Percentiles rank a stretch among this genome's conserved stretches.
phyloP scores from a whole-genome alignment of 2,329 filamentous ascomycete genomes.

The Orbilia quercus region DNA sequence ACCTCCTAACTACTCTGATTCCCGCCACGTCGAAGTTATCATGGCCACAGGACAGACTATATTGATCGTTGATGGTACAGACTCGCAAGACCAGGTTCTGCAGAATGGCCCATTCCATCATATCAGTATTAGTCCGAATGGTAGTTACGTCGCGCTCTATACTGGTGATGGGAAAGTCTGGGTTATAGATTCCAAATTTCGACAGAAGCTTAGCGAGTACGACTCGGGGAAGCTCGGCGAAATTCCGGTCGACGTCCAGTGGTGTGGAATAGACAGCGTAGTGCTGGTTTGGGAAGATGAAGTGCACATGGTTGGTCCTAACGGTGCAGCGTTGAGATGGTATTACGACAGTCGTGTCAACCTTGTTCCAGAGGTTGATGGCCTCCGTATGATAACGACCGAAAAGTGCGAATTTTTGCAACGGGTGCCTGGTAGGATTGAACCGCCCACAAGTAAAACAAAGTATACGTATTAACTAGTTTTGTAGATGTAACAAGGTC shows the following conservation, averaged over 20 bases:
- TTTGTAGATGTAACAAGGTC: slow-evolving; percentile 78
- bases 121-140: slow-evolving; percentile 89
- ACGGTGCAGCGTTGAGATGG: slow-evolving; percentile 78
- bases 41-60: slow-evolving; percentile 86
- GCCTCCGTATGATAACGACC: slow-evolving; percentile 88
- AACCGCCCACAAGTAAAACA: slow-evolving; percentile 18
- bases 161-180: slow-evolving; percentile 85
- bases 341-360: slow-evolving; percentile 94
- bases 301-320: slow-evolving; percentile 89
- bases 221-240: slow-evolving; percentile 78
- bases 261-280: slow-evolving; percentile 95
- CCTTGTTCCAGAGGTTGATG: slow-evolving; percentile 85
- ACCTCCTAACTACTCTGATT: slow-evolving; percentile 86
- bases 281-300: slow-evolving; percentile 98
- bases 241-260: slow-evolving; percentile 89
- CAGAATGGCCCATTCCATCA: slow-evolving; percentile 93
- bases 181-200: slow-evolving; percentile 95
- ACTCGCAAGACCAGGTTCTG: slow-evolving; percentile 89
- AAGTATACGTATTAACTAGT: slow-evolving; percentile 20
- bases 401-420: slow-evolving; percentile 98
- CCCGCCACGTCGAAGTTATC: slow-evolving; percentile 90
- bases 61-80: slow-evolving; percentile 85
- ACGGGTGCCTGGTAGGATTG: slow-evolving; percentile 75
- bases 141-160: slow-evolving; percentile 87
- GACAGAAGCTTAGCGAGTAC: slow-evolving; percentile 90